Conservation (phyloP, 23 red algal genomes). For the Gracilaria vermiculophylla region DNA sequence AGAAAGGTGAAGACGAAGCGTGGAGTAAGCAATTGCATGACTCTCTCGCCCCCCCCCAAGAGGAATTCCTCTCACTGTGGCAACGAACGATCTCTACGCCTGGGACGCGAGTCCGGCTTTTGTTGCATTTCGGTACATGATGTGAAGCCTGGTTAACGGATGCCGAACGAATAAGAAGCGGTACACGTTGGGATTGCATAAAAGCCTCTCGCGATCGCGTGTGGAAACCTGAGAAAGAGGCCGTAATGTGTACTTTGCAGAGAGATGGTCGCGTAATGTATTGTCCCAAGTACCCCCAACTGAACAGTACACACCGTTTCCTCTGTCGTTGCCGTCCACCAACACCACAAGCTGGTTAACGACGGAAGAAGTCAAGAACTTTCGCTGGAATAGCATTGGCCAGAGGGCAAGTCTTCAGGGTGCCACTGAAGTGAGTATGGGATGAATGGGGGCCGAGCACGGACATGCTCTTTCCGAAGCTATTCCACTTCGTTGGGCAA, state of each 20-base stretch:
- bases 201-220: too few species aligned
- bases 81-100: background rate
- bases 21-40: conserved; percentile 3
- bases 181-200: too few species aligned
- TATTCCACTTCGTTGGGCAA: too few species aligned
- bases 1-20: background rate
- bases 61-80: background rate
- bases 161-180: conserved; percentile 12
- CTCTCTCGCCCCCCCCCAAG: background rate
- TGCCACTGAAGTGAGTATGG: background rate
- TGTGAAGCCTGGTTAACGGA: background rate
- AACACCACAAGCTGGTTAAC: too few species aligned
- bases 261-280: background rate
- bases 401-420: background rate
- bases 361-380: too few species aligned
- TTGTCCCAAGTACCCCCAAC: background rate
- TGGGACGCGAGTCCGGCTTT: too few species aligned
- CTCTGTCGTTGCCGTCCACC: background rate
- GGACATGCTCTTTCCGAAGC: too few species aligned
- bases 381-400: too few species aligned
- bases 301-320: background rate
- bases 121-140: background rate
- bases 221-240: too few species aligned
- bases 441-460: too few species aligned
- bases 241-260: background rate